Percentiles rank a stretch among this genome's conserved stretches.
Conservation (phyloP, 2,329 filamentous ascomycete genomes). For the Nothophaeocryptopus gaeumannii region DNA sequence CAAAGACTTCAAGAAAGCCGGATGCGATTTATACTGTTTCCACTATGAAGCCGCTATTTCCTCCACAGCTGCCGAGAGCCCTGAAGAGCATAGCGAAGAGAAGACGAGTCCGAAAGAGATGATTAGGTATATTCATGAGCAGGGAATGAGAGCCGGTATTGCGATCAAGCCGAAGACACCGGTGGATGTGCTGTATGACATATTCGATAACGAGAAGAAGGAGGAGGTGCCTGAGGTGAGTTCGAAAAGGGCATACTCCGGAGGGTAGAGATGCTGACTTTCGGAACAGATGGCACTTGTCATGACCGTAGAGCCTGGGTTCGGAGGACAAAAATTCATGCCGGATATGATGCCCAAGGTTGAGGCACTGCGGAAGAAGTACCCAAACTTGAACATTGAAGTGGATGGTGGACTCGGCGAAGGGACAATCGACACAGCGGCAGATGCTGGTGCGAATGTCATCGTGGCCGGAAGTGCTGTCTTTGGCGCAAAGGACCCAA, state of each 20-base stretch:
- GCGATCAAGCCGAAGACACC: slow-evolving; percentile 91
- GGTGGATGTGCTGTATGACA: slow-evolving; percentile 88
- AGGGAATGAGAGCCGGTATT: slow-evolving; percentile 85
- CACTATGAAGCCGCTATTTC: slow-evolving; percentile 92
- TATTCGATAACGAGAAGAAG: slow-evolving; percentile 69
- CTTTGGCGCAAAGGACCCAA: slow-evolving; percentile 86
- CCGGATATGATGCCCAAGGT: slow-evolving; percentile 93
- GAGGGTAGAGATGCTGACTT: neutral
- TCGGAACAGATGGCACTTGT: slow-evolving; percentile 85
- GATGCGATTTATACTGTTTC: slow-evolving; percentile 99
- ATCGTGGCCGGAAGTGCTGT: slow-evolving; percentile 96
- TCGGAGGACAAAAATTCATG: slow-evolving; percentile 99
- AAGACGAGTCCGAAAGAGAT: slow-evolving; percentile 81
- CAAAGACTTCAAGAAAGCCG: slow-evolving; percentile 86
- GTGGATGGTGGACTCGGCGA: slow-evolving; percentile 90
- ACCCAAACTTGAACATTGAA: slow-evolving; percentile 93
- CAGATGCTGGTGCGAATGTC: slow-evolving; percentile 93
- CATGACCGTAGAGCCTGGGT: slow-evolving; percentile 97
- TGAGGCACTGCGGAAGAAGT: slow-evolving; percentile 72
- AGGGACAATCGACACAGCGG: slow-evolving; percentile 87
- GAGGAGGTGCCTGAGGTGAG: slow-evolving; percentile 85
- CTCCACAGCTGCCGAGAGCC: slow-evolving; percentile 78
- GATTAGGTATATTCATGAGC: slow-evolving; percentile 84
- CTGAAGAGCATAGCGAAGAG: slow-evolving; percentile 63
- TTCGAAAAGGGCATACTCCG: slow-evolving; percentile 20